Base-by-base conservation (phyloP, 345 rosid species). In the Laguncularia racemosa region DNA sequence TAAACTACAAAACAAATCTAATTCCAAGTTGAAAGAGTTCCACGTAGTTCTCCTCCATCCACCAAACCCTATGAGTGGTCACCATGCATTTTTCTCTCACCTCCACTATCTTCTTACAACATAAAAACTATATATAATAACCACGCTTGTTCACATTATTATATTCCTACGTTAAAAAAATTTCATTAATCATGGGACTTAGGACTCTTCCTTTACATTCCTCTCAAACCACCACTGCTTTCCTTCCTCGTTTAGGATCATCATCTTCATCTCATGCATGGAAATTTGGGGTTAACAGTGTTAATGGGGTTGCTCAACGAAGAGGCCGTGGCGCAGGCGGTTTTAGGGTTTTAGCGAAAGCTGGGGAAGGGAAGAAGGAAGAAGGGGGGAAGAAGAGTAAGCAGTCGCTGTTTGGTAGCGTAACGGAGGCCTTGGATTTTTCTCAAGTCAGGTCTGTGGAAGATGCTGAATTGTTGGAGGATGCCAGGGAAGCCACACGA, bases 361-460 rank as follows among this genome's bases (percentile, higher is more conserved):
- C 77, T 64, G 67, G 62, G 52, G 70, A 67, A 14, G 75, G 57
- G 7, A 58, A 70, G 33, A 49, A 76, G 61, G 71, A 75, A 18
- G 71, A 69, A 38, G 53, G 38, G 60, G 53, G 71, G 17, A 64
- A 74, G 67, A 76, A 69, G 59, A 79, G 52, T 19, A 81, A 78
- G 70, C 90, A 85, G 28, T 88, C 96, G 26, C 64, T 86, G 62
- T 81, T 88, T 52, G 76, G 82, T 51, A 73, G 77, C 20, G 74
- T 88, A 18, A 73, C 88, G 0, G 97, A 84, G 20, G 98, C 95
- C 58, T 82, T 88, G 8, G 98, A 88, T 62, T 91, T 91, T 69
- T 70, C 92, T 2, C 86, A 86, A 60, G 90, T 84, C 53, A 74
- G 98, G 58, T 86, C 95, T 13, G 70, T 64, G n/a, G 57, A 84